phyloP scores from a whole-genome alignment of 2,329 filamentous ascomycete genomes.

The Monosporascus sp. region DNA sequence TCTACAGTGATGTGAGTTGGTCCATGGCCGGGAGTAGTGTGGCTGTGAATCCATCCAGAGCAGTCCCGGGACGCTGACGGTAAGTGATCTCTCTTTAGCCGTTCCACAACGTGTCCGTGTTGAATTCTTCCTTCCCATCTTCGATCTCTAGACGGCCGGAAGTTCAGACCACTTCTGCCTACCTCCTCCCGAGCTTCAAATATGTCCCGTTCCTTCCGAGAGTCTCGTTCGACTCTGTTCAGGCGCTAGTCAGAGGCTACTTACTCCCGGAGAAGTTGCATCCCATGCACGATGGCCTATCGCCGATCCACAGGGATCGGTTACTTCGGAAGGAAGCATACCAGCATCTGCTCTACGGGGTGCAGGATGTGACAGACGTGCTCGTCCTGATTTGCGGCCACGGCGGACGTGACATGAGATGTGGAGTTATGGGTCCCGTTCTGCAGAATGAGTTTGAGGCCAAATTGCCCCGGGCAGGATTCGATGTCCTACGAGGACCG shows the following conservation, averaged over 20 bases:
- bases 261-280: conserved; percentile 61
- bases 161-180: conserved; percentile 57
- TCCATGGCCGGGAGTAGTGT: neutral
- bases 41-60: too few species aligned
- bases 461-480: conserved; percentile 45
- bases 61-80: conserved; percentile 22
- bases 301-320: conserved; percentile 51
- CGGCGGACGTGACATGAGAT: conserved; percentile 72
- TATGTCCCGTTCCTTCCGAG: conserved; percentile 69
- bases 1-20: conserved; percentile 58
- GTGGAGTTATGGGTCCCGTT: conserved; percentile 73
- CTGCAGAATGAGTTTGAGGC: conserved; percentile 65
- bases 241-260: conserved; percentile 59
- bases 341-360: conserved; percentile 46
- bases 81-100: conserved; percentile 50
- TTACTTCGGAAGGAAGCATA: conserved; percentile 46
- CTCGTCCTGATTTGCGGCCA: conserved; percentile 88
- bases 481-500: conserved; percentile 43
- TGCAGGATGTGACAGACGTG: conserved; percentile 60
- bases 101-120: conserved; percentile 73
- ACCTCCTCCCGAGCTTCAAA: conserved; percentile 79
- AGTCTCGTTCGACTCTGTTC: conserved; percentile 48
- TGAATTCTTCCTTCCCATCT: conserved; percentile 69
- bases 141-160: conserved; percentile 40
- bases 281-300: conserved; percentile 52